Base-by-base conservation (phyloP, 306 rosid genomes). In the Cucumis cinereus region DNA sequence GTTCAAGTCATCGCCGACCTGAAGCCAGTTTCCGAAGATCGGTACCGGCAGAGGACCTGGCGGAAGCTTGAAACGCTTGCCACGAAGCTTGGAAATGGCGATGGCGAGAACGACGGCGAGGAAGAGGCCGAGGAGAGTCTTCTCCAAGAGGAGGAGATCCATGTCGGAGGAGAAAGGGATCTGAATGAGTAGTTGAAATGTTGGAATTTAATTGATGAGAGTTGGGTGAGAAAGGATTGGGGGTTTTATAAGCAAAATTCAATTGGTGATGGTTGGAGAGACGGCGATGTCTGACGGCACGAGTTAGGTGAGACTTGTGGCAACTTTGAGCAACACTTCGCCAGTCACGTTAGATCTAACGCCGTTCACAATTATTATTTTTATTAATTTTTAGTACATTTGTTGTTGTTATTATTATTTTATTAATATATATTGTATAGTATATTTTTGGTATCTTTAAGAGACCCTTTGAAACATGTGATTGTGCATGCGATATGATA, bases 1-100 rank as follows among this genome's bases (percentile, higher is more conserved):
- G 83, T 93, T 93, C 79, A 93, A 85, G 76, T 93, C 97, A 10
- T 93, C 98, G 1, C 98, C 98, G 70, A 93, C 98, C 22, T 93
- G 98, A 24, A 93, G 93, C 98, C 98, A 93, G 80, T 93, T 93
- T 0, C 97, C 98, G 81, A 93, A 91, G 7, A 93, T 40, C 0
- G 98, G 98, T 0, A 91, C 92, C 0, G 98, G 93, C 0, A 91
- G 45, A 0, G 98, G 97, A 0, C 98, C 98, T 0, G 98, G 98
- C 0, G 97, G 98, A n/a, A 93, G 90, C 75, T 89, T 93, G 82
- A 93, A 91, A 0, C 86, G 79, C 78, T 82, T 85, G 16, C 98
- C 97, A 0, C 93, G 90, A 50, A 89, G 78, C 26, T 83, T 93
- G 8, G 98, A 91, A 14, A 91, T 57, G 8, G 19, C 15, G 38